phyloP scores from a whole-genome alignment of 1,139 yeast species.

The Zygotorulaspora mrakii region DNA sequence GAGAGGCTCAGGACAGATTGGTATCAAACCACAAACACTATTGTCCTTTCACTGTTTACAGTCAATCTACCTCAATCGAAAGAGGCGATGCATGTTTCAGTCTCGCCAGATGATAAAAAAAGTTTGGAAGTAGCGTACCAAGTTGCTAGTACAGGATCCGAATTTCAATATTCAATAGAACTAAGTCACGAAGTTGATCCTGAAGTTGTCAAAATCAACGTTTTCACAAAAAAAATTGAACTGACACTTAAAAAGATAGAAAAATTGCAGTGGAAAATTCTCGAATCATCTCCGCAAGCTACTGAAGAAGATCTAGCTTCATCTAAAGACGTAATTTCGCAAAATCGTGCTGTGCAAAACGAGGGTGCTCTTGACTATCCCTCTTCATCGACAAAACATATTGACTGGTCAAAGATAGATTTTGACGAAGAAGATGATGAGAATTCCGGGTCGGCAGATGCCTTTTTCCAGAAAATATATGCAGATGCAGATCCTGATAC shows the following conservation, averaged over 20 bases:
- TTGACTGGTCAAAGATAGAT: conserved; percentile 72
- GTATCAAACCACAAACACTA: conserved; percentile 60
- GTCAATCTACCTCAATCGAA: conserved; percentile 50
- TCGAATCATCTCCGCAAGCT: conserved; percentile 34
- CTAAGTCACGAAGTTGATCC: conserved; percentile 52
- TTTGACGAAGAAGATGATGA: conserved; percentile 47
- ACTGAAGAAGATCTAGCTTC: conserved; percentile 10
- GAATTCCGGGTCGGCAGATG: conserved; percentile 49
- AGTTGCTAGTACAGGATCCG: conserved; percentile 36
- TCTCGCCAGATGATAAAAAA: conserved; percentile 29
- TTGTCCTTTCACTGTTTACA: conserved; percentile 70
- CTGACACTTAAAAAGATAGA: conserved; percentile 41
- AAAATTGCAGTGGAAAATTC: conserved; percentile 40
- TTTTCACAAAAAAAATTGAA: conserved; percentile 76
- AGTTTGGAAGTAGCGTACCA: conserved; percentile 23
- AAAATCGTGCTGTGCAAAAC: no score
- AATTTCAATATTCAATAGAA: conserved; percentile 42
- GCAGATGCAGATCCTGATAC: conserved; percentile 85
- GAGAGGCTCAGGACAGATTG: conserved; percentile 65
- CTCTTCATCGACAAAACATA: conserved; percentile 53
- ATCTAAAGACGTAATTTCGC: no score
- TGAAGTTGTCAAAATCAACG: conserved; percentile 44
- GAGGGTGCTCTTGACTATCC: no score
- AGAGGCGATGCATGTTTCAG: conserved; percentile 31
- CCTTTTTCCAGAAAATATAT: conserved; percentile 72